A percentile compares a stretch with the other conserved stretches of the same genome.
phyloP scores from a whole-genome alignment of 2,329 filamentous ascomycete genomes.

The Coniella lustricola region DNA sequence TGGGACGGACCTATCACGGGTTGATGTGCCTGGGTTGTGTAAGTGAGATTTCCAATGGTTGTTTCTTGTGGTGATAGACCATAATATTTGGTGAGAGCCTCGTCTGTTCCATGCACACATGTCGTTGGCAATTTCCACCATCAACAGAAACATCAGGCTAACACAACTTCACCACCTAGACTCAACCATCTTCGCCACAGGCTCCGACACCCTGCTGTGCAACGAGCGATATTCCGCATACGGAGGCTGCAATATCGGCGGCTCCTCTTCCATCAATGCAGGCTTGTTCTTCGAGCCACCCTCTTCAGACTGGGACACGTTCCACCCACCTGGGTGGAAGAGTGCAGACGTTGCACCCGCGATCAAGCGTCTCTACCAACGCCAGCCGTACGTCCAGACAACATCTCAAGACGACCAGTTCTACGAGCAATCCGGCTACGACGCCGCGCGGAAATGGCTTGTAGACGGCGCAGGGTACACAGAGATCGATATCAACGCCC shows the following conservation, averaged over 20 bases:
- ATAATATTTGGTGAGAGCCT: no score
- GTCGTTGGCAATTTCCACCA: no score
- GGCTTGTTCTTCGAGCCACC: slow-evolving; percentile 47
- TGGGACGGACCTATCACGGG: slow-evolving; percentile 52
- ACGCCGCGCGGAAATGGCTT: slow-evolving; percentile 44
- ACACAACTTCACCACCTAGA: background rate
- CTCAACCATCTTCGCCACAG: slow-evolving; percentile 38
- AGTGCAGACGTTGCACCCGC: slow-evolving; percentile 52
- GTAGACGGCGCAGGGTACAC: slow-evolving; percentile 55
- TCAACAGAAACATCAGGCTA: background rate
- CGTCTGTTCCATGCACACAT: no score
- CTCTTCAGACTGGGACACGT: slow-evolving; percentile 56
- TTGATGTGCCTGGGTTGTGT: slow-evolving; percentile 59
- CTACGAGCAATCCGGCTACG: slow-evolving; percentile 56
- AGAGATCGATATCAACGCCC: slow-evolving; percentile 47
- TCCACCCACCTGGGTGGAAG: slow-evolving; percentile 68
- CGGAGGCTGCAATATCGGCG: slow-evolving; percentile 44
- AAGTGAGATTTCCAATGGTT: no score
- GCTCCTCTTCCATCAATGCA: slow-evolving; percentile 47
- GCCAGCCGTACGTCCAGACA: slow-evolving; percentile 60
- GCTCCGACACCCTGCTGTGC: slow-evolving; percentile 33
- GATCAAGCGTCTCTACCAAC: slow-evolving; percentile 54
- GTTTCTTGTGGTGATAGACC: no score
- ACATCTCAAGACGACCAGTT: slow-evolving; percentile 59
- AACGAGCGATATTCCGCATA: slow-evolving; percentile 34